Conservation (phyloP, 768 basidiomycete genomes). For the Obba rivulosa region DNA sequence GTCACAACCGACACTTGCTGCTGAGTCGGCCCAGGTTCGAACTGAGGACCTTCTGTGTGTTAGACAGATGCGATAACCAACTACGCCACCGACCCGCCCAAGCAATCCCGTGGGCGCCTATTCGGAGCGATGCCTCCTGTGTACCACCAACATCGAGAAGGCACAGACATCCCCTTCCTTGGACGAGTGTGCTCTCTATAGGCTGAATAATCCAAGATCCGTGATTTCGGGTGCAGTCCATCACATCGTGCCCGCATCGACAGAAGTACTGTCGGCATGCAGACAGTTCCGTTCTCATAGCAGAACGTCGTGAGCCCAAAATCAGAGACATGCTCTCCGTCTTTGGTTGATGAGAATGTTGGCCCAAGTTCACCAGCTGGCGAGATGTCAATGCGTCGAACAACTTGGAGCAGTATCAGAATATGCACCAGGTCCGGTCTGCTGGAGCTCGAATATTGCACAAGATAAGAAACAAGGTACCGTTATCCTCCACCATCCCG, state of each 20-base stretch:
- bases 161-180: slow-evolving; percentile 4
- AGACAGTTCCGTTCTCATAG: background rate
- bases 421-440: slow-evolving; percentile 1
- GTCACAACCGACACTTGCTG: no score
- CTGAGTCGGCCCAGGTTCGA: slow-evolving; percentile 52
- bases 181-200: background rate
- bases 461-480: slow-evolving; percentile 1
- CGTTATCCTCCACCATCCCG: no score
- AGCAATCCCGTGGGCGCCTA: no score
- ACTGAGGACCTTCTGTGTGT: slow-evolving; percentile 76
- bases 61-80: slow-evolving; percentile 83
- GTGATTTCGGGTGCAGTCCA: background rate
- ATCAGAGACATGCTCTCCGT: slow-evolving; percentile 1
- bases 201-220: background rate
- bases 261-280: background rate
- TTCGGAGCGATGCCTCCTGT: no score
- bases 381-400: background rate
- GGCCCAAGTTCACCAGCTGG: slow-evolving; percentile 2
- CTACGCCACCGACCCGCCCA: slow-evolving; percentile 66
- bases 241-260: background rate
- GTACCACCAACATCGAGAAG: slow-evolving; percentile 2
- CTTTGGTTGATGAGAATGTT: slow-evolving; percentile 4
- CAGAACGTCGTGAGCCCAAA: slow-evolving; percentile 3
- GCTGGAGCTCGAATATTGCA: background rate
- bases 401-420: background rate